Base-by-base conservation (phyloP, 176 grass and related monocot genomes). In the Hsuehochloa calcarea region DNA sequence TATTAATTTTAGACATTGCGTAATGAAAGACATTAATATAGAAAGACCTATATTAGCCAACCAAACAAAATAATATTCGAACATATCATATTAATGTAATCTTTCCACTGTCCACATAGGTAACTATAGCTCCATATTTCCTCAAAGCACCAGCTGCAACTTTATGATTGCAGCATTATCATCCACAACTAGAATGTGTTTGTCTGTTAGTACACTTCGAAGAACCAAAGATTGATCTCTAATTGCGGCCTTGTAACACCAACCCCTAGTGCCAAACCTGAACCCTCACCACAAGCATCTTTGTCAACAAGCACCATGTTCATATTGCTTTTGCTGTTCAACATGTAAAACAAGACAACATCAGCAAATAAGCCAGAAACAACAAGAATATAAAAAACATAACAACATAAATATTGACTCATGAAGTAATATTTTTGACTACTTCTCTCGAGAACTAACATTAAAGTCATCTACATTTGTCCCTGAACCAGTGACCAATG, bases 91-190 rank as follows among this genome's bases (percentile, higher is more conserved):
- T n/a, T n/a, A n/a, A n/a, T n/a, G n/a, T n/a, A n/a, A n/a, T n/a
- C 61, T 89, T 93, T 82, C 93, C 93, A 49, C 86, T 89, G 26
- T 93, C 89, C 13, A 84, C 89, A 72, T 89, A 93, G 37, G 86
- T 96, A 77, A 96, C 86, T 82, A 80, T 43, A 41, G 93, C 90
- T 76, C 93, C 93, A 87, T 85, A 96, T 75, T 96, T 96, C 65
- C 89, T 87, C 91, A 96, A 93, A 85, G 84, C 89, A 60, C 86
- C 84, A 68, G 80, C 83, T 74, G 93, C 93, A 87, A 96, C 93
- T 77, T 83, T 93, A 68, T 84, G 77, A 79, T 96, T 96, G 38
- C 85, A 38, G 84, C 83, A 93, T 93, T 93, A 86, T 96, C 93
- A 87, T 96, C 93, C 20, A 96, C 93, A 70, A 93, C 91, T 74